These are phyloP conservation scores for Clathrus columnatus DNA, from an alignment of 768 basidiomycete species.

Conservation along the genomic window DNA sequence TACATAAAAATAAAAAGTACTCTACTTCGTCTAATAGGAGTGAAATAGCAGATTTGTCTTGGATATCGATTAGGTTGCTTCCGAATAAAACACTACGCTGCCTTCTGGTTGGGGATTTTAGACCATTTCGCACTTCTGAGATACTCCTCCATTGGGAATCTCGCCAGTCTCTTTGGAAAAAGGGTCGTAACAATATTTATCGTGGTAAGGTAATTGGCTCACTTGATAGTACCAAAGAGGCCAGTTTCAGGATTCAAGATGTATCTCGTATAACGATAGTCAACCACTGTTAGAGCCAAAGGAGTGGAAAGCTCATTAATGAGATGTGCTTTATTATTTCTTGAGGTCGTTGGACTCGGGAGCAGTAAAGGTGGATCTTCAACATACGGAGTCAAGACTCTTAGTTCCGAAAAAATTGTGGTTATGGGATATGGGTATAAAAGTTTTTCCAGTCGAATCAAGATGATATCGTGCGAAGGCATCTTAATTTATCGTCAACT, in stretches of 20 bases:
- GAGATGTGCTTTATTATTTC: background rate
- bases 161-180: slow-evolving; percentile 69
- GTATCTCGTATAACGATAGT: slow-evolving; percentile 91
- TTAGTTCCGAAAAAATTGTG: slow-evolving; percentile 59
- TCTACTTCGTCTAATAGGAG: slow-evolving; percentile 86
- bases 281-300: slow-evolving; percentile 55
- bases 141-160: slow-evolving; percentile 65
- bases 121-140: slow-evolving; percentile 54
- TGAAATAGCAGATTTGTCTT: slow-evolving; percentile 68
- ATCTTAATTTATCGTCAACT: slow-evolving; percentile 45
- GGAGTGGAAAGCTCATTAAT: slow-evolving; percentile 30
- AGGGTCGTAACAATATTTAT: background rate
- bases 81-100: slow-evolving; percentile 77
- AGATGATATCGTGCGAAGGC: slow-evolving; percentile 68
- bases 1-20: slow-evolving; percentile 12
- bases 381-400: background rate
- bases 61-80: slow-evolving; percentile 80
- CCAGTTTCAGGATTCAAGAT: slow-evolving; percentile 79
- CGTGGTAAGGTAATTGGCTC: slow-evolving; percentile 17
- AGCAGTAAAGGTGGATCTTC: background rate
- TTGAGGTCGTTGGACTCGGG: background rate
- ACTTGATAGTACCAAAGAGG: slow-evolving; percentile 77
- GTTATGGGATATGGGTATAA: slow-evolving; percentile 70
- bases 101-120: slow-evolving; percentile 41
- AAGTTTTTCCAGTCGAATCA: slow-evolving; percentile 63